Evolutionary conservation across 2,329 filamentous ascomycete species (phyloP).

Genomic region (Pseudogymnoascus destructans): DNA sequence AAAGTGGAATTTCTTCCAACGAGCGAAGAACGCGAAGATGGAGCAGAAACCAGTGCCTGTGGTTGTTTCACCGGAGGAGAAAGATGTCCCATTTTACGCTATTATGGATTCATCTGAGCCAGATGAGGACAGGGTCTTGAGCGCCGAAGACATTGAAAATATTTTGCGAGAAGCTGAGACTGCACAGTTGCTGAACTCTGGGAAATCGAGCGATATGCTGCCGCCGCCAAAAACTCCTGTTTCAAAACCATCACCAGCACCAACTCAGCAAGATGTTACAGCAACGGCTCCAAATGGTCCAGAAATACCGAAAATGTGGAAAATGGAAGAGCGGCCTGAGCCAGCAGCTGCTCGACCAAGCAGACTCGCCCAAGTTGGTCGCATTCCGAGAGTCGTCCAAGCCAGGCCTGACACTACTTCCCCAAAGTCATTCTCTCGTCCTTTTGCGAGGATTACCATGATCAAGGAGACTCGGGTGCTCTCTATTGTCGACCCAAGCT

Average conservation of each 20-base stretch:
- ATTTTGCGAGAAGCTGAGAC: conserved; percentile 37
- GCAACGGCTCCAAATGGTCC: neutral
- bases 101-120: conserved; percentile 44
- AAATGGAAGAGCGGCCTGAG: neutral
- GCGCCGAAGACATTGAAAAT: conserved; percentile 30
- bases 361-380: conserved; percentile 66
- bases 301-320: conserved; percentile 7
- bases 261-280: neutral
- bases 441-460: conserved; percentile 50
- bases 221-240: neutral
- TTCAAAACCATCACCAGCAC: neutral
- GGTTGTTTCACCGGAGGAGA: conserved; percentile 35
- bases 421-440: conserved; percentile 72
- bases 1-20: conserved; percentile 52
- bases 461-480: conserved; percentile 21
- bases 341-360: conserved; percentile 28
- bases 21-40: conserved; percentile 32
- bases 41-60: conserved; percentile 29
- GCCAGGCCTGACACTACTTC: conserved; percentile 53
- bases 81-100: conserved; percentile 44
- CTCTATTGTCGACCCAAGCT: conserved; percentile 28
- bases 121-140: conserved; percentile 17
- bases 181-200: conserved; percentile 18
- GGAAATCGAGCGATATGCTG: neutral
- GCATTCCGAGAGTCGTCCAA: conserved; percentile 72